phyloP scores from a whole-genome alignment of 371 early-diverging fungal species.

The Mucor plumbeus region DNA sequence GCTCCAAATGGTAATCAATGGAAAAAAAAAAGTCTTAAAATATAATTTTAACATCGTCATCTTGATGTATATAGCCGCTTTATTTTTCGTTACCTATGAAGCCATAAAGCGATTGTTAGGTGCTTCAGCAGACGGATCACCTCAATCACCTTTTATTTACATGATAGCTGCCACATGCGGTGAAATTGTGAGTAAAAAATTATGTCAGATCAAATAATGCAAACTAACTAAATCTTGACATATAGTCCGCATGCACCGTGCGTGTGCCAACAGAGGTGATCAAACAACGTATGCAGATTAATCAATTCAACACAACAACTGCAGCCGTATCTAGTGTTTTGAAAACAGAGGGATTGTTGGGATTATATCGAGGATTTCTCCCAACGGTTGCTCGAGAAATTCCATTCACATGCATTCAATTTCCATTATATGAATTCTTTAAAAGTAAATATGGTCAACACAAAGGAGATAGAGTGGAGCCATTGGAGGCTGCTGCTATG shows the following conservation, averaged over 20 bases:
- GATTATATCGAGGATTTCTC: constrained; percentile 91
- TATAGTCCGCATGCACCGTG: constrained; percentile 86
- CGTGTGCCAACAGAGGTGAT: constrained; percentile 96
- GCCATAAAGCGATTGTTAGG: constrained; percentile 63
- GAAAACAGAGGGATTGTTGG: constrained; percentile 75
- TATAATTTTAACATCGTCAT: neutral
- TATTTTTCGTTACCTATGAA: constrained; percentile 94
- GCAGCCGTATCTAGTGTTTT: constrained; percentile 64
- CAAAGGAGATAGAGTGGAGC: constrained; percentile 55
- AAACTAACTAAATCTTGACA: neutral
- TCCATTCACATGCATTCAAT: constrained; percentile 95
- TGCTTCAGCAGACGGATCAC: constrained; percentile 36
- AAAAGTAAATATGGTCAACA: constrained; percentile 62
- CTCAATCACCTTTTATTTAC: constrained; percentile 68
- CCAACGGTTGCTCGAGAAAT: constrained; percentile 92
- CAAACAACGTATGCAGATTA: constrained; percentile 94
- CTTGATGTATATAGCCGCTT: constrained; percentile 66
- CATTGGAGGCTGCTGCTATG: constrained; percentile 86
- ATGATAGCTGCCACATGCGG: constrained; percentile 92
- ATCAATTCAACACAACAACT: constrained; percentile 69
- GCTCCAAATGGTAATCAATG: constrained; percentile 81
- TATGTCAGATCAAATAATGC: neutral
- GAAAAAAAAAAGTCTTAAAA: neutral
- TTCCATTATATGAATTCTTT: constrained; percentile 92
- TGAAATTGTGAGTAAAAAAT: constrained; percentile 76